A percentile compares a stretch with the other conserved stretches of the same genome.
Evolutionary conservation across 352 stramenopile genomes (phyloP).

Genomic region (Sclerospora graminicola): DNA sequence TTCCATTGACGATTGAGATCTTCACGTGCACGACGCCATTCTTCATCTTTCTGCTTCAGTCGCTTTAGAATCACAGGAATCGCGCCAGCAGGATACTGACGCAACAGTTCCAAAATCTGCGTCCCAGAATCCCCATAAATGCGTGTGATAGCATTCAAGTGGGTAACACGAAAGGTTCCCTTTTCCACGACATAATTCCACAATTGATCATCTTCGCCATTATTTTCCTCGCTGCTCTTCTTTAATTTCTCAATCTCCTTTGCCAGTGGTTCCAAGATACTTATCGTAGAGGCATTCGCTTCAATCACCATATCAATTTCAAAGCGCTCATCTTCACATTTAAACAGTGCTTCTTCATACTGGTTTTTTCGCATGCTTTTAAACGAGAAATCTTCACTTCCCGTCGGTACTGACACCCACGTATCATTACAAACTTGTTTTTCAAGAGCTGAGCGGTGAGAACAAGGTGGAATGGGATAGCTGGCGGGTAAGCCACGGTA

Average conservation of each 20-base stretch:
- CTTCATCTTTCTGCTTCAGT: slow-evolving; percentile 97
- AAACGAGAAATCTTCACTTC: slow-evolving; percentile 98
- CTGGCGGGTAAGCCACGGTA: slow-evolving; percentile 96
- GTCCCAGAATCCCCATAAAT: slow-evolving; percentile 94
- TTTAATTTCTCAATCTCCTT: slow-evolving; percentile 90
- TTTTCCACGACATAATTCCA: slow-evolving; percentile 92
- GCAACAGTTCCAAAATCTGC: slow-evolving; percentile 90
- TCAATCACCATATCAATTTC: slow-evolving; percentile 94
- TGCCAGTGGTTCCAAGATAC: slow-evolving; percentile 91
- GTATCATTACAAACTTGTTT: slow-evolving; percentile 90
- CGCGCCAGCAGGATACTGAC: slow-evolving; percentile 93
- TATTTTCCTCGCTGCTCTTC: slow-evolving; percentile 37
- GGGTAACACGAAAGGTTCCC: slow-evolving; percentile 89
- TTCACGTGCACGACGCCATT: slow-evolving; percentile 91
- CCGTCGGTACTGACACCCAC: slow-evolving; percentile 97
- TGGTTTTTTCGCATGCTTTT: slow-evolving; percentile 99
- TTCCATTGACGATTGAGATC: slow-evolving; percentile 97
- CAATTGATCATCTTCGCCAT: slow-evolving; percentile 57
- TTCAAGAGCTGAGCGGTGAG: slow-evolving; percentile 88
- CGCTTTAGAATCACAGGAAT: slow-evolving; percentile 97
- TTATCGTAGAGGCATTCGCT: slow-evolving; percentile 92
- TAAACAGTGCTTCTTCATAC: slow-evolving; percentile 98
- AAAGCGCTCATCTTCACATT: slow-evolving; percentile 97
- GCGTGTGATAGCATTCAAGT: slow-evolving; percentile 96
- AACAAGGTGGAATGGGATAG: slow-evolving; percentile 96